Base-by-base conservation (phyloP, 768 basidiomycete genomes). In the Pisolithus albus region DNA sequence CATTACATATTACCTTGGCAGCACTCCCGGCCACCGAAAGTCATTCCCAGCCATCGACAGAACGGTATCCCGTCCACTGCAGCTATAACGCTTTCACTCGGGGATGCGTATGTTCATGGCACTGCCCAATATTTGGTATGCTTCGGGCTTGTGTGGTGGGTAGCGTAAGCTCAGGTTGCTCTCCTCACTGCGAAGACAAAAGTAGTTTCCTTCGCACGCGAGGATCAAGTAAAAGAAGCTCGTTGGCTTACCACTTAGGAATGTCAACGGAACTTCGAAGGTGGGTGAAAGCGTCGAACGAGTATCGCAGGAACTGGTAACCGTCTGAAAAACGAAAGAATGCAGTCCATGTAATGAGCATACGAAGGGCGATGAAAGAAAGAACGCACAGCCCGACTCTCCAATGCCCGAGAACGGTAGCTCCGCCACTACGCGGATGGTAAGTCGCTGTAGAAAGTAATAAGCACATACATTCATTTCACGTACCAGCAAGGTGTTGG, bases 301-400 rank as follows among this genome's bases (percentile, higher is more conserved):
- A 79, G 57, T 76, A 73, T 56, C 76, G 76, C 52, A 81, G 62
- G 13, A 68, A 42, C 56, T 84, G 79, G 21, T 69, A 64, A 10
- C 85, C 84, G 50, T 83, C 83, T 83, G 24, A 6, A 30, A 13
- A 21, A 46, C 39, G 46, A 24, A 16, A 4, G 5, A 5, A 15
- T 5, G 34, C 13, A 34, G 30, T 30, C 10, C 26, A 43, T 41
- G 40, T n/a, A 36, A 50, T 57, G 19, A 51, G 52, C 23, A 28
- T 48, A 11, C 28, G 28, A 11, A 26, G 18, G 15, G 39, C 21
- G 5, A 24, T n/a, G 8, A 42, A 36, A 7, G 36, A 5, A 40
- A 37, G 7, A 8, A 68, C 81, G 55, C 62, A 85, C 84, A 76
- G 49, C 85, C 84, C 1, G 83, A 84, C 59, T 79, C 78, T 26